These are phyloP conservation scores for Hyphodiscus hymeniophilus DNA, from an alignment of 495 filamentous ascomycete genomes.

Conservation along the genomic window DNA sequence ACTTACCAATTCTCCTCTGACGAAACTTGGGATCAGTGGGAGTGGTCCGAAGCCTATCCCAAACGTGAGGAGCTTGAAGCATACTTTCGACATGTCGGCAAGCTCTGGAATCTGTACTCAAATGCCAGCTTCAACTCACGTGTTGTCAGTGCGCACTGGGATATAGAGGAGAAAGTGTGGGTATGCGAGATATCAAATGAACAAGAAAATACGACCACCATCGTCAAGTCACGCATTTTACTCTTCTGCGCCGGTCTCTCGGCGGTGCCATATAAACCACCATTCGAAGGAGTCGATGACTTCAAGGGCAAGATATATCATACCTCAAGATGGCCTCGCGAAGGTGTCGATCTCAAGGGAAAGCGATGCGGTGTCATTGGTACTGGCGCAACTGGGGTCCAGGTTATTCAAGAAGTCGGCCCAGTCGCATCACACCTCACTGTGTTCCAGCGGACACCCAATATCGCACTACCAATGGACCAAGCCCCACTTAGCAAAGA, in stretches of 20 bases:
- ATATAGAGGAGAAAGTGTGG: constrained; percentile 29
- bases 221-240: constrained; percentile 24
- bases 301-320: constrained; percentile 32
- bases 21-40: constrained; percentile 32
- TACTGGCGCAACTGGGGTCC: constrained; percentile 47
- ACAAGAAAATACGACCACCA: too few relatives aligned
- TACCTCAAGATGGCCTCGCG: constrained; percentile 46
- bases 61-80: constrained; percentile 28
- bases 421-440: constrained; percentile 28
- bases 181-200: constrained; percentile 27
- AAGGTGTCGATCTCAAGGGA: constrained; percentile 34
- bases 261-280: constrained; percentile 29
- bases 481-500: constrained; percentile 24
- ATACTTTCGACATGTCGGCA: constrained; percentile 39
- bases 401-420: constrained; percentile 28
- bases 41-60: constrained; percentile 36
- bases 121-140: constrained; percentile 33
- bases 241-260: constrained; percentile 33
- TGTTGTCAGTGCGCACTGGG: constrained; percentile 31
- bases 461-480: constrained; percentile 42
- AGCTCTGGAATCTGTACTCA: constrained; percentile 32
- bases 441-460: constrained; percentile 47
- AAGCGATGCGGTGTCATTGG: constrained; percentile 53
- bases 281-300: constrained; percentile 25
- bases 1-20: constrained; percentile 17